These are phyloP conservation scores for Eucalyptus victrix DNA, from an alignment of 345 rosid species.

Conservation along the genomic window DNA sequence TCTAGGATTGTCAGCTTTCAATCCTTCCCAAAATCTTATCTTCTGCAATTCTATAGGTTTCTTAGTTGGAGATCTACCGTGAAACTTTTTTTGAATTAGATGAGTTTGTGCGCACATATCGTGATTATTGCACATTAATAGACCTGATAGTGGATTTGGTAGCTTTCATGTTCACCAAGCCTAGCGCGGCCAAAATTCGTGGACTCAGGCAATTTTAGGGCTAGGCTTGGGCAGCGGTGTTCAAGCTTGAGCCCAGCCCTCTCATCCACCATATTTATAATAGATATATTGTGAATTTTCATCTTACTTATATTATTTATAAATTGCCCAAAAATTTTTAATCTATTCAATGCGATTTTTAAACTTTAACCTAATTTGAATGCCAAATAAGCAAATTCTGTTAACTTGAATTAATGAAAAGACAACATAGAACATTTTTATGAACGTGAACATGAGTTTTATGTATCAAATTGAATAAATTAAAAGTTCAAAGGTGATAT, in stretches of 20 bases:
- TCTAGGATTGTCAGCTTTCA: neutral
- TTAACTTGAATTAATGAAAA: neutral
- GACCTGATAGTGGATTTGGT: neutral
- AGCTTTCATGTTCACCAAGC: neutral
- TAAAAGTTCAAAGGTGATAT: fast-evolving
- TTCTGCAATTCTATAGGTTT: neutral
- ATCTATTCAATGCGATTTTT: fast-evolving
- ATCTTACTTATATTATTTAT: fast-evolving
- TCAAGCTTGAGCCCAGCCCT: neutral
- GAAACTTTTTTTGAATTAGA: neutral
- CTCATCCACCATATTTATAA: neutral
- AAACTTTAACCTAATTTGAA: neutral
- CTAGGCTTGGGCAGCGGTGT: neutral
- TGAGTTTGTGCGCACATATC: neutral
- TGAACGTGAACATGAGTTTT: fast-evolving
- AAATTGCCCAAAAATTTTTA: fast-evolving
- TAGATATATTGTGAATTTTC: neutral
- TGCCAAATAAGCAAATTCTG: fast-evolving
- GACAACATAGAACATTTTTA: fast-evolving
- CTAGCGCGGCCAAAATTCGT: neutral
- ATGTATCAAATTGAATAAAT: fast-evolving
- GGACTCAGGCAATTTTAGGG: neutral
- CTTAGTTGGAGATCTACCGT: neutral
- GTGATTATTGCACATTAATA: neutral
- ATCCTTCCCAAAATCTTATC: neutral